These are phyloP conservation scores for Pleurotus pulmonarius DNA, from an alignment of 768 basidiomycete genomes.

Conservation along the genomic window DNA sequence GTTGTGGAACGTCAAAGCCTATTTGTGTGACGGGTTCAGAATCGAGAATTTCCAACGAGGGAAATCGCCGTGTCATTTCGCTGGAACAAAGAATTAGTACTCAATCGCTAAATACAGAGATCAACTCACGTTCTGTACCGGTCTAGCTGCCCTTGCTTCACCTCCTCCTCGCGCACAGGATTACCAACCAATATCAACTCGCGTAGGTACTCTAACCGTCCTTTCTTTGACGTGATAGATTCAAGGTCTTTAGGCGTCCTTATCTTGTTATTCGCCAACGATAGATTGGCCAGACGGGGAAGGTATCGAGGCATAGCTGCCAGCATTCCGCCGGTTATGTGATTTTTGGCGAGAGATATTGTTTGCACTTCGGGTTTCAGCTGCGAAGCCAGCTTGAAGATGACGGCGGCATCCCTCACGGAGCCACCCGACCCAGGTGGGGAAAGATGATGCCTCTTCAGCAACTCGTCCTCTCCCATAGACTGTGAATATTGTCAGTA, in stretches of 20 bases:
- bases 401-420: conserved; percentile 67
- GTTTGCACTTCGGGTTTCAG: conserved; percentile 78
- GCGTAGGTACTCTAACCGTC: conserved; percentile 58
- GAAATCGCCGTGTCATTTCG: conserved; percentile 77
- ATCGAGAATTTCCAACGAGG: conserved; percentile 81
- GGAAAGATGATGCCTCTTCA: conserved; percentile 66
- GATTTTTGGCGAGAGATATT: conserved; percentile 78
- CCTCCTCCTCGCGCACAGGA: conserved; percentile 64
- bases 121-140: conserved; percentile 63
- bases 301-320: conserved; percentile 65
- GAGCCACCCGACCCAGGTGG: conserved; percentile 71
- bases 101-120: too few relatives aligned
- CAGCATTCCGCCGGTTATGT: conserved; percentile 55
- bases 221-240: conserved; percentile 53
- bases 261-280: conserved; percentile 75
- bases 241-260: conserved; percentile 69
- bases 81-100: conserved; percentile 31
- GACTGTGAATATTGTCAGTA: conserved; percentile 40
- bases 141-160: conserved; percentile 51
- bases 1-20: conserved; percentile 68
- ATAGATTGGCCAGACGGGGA: conserved; percentile 76
- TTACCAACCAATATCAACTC: conserved; percentile 76
- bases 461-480: conserved; percentile 72
- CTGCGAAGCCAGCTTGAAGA: conserved; percentile 83
- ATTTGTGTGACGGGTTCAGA: conserved; percentile 76